Conservation (phyloP, 371 early-diverging fungal genomes). For the Thermomucor indicae-seudaticae region DNA sequence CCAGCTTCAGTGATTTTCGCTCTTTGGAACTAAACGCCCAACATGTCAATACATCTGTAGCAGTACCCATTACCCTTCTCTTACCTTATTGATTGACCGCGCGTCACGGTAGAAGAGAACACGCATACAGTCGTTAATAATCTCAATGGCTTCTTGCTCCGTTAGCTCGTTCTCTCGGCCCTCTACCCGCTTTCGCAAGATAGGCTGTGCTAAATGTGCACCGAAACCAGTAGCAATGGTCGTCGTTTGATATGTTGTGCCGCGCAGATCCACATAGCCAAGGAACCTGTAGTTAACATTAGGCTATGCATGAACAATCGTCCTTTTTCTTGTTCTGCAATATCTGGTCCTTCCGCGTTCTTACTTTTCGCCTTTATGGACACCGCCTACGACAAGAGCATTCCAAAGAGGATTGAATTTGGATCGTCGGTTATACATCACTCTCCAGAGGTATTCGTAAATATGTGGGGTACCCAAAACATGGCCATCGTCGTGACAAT, state of each 20-base stretch:
- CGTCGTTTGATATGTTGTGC: conserved; percentile 90
- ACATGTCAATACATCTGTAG: too few species aligned
- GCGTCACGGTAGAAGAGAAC: conserved; percentile 98
- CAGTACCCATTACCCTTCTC: too few species aligned
- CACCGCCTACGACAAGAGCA: conserved; percentile 89
- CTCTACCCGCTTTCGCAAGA: conserved; percentile 91
- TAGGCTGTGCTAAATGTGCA: conserved; percentile 92
- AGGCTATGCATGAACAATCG: neutral
- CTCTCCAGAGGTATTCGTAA: conserved; percentile 84
- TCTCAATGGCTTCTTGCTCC: conserved; percentile 88
- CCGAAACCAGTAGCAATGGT: conserved; percentile 98
- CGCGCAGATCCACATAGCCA: conserved; percentile 94
- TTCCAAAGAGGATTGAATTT: conserved; percentile 97
- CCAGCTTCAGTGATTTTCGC: conserved; percentile 86
- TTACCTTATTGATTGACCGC: conserved; percentile 89
- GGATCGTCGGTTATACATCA: conserved; percentile 94
- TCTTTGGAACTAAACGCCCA: conserved; percentile 73
- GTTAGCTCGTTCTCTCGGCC: conserved; percentile 79
- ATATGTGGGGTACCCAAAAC: conserved; percentile 80
- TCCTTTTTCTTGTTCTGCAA: too few species aligned
- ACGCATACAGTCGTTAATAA: conserved; percentile 90
- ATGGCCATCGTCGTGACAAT: conserved; percentile 88
- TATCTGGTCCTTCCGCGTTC: neutral
- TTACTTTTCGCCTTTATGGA: conserved; percentile 67
- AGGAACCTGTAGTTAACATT: conserved; percentile 64